Evolutionary conservation across 2,329 filamentous ascomycete species (phyloP), one percentile per base, ranked within the genome.

Genomic region (Macrophomina phaseolina): DNA sequence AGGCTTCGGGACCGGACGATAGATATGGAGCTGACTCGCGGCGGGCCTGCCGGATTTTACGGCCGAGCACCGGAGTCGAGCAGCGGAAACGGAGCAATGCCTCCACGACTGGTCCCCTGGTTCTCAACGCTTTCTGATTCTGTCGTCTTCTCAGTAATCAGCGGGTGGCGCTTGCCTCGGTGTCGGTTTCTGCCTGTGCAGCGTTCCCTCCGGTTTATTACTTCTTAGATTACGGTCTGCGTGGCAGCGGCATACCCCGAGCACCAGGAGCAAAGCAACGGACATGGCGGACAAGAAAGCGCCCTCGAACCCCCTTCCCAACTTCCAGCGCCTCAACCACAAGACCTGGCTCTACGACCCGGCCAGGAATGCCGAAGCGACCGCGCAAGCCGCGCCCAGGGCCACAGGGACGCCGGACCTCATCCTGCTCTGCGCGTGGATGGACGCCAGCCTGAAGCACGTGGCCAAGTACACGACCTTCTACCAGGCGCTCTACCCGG

Each of bases 391-490:
- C 52, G 51, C 40, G 45, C 45, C 51, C 5, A n/a, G 18, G 28
- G 65, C 67, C 2, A 60, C 71, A 3, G 45, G 62, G 38, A 58
- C 65, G 45, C 49, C 68, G 2, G 73, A 74, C 0, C 70, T 79
- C 1, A 71, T 79, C 30, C 58, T 79, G 1, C 63, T 79, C 14
- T 76, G 74, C 64, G 67, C 75, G 1, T 79, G 77, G 77, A 77
- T 77, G 63, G 75, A 71, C 4, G 77, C 76, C 8, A 74, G 72
- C 5, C 67, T 73, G 61, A 76, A 76, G 38, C 75, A 79, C 68
- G 77, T 79, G 8, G 74, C 74, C 11, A 79, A 79, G 68, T 79
- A 79, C 69, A 77, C 74, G 5, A 58, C 70, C 16, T 60, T 70
- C 2, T 78, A 79, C 69, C 71, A 71, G 30, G 67, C 66, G 11